Evolutionary conservation across 106 monocot genomes (phyloP), one percentile per base, ranked within the genome.

Genomic region (Dendrobium nobile): DNA sequence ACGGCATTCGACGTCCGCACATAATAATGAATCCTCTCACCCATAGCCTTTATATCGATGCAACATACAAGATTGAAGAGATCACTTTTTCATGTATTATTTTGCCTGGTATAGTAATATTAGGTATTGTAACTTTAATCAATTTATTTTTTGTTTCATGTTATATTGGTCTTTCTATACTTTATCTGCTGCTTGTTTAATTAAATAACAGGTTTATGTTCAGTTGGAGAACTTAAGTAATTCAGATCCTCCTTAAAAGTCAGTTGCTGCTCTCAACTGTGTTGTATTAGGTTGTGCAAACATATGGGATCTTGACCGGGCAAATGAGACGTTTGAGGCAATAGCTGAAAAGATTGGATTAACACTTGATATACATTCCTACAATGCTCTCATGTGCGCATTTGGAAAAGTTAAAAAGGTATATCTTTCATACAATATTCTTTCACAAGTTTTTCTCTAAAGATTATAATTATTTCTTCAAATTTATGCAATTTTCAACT

Each of bases 301-400:
- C 85, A 91, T 99, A 77, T 99, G 99, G 99, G 93, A 99, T 85
- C 88, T 99, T 51, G 95, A 95, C n/a, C 82, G 90, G 10, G 91
- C 99, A 26, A 95, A 95, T 67, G 90, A 99, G 73, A 99, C 95
- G 65, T 99, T 99, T 86, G 92, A 91, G 74, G 89, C 95, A 18
- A 90, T 99, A 22, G 80, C 79, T 37, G 84, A 87, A 65, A 88
- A 93, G 58, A 86, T 95, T 55, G 93, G 85, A 44, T 79, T 95
- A 80, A 83, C 85, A 40, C 99, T 93, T 70, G 85, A 95, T 84
- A 82, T 95, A 58, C 99, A 99, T 89, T 99, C 99, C 40, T 95
- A 99, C 77, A 99, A 95, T 89, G 88, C 95, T 67, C 80, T 99
- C 20, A 82, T 95, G 28, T 88, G 82, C 84, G 93, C 95, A 75